Base-by-base conservation (phyloP, 2,329 filamentous ascomycete genomes). In the Trichoderma simmonsii region DNA sequence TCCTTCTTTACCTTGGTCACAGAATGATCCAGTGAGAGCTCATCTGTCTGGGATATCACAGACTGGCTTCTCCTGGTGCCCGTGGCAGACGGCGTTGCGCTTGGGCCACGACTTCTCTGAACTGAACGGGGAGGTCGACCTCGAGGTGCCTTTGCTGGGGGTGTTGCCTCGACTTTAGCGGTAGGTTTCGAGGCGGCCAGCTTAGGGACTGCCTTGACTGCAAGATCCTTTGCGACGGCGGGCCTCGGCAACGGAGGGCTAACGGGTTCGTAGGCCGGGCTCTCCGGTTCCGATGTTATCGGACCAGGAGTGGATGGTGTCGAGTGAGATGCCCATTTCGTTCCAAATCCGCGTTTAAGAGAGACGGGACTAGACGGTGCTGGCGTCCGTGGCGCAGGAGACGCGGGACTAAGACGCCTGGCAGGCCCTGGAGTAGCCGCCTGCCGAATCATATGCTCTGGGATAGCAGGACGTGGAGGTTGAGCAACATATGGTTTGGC, bases 1-100 rank as follows among this genome's bases (percentile, higher is more conserved):
- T 91, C 89, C 72, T 89, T 82, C 82, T 91, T 91, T 69, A 91
- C 85, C 68, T 78, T 83, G n/a, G 80, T 79, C 59, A 80, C 80
- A 59, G 82, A 80, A 48, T 81, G 79, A 66, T 88, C 86, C 67
- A 83, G 76, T 18, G 83, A 81, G 39, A 83, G 78, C 74, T 88
- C 87, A 73, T 87, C 86, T 3, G 82, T 79, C 72, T 85, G 84
- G 18, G 84, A 85, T 56, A 80, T 78, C 30, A 85, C 81, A 8
- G 85, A 87, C 73, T 84, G 83, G 72, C 85, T 86, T 71, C 84
- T 79, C 62, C 81, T 79, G 1, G 81, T 80, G 18, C 79, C 75
- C 24, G 75, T 76, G 5, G 78, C 73, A 5, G 82, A 82, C 26
- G 82, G 79, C 12, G 81, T 83, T 21, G 80, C 77, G 67, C 81